Conservation (phyloP, 176 grass and related monocot species). For the Pharus latifolius region DNA sequence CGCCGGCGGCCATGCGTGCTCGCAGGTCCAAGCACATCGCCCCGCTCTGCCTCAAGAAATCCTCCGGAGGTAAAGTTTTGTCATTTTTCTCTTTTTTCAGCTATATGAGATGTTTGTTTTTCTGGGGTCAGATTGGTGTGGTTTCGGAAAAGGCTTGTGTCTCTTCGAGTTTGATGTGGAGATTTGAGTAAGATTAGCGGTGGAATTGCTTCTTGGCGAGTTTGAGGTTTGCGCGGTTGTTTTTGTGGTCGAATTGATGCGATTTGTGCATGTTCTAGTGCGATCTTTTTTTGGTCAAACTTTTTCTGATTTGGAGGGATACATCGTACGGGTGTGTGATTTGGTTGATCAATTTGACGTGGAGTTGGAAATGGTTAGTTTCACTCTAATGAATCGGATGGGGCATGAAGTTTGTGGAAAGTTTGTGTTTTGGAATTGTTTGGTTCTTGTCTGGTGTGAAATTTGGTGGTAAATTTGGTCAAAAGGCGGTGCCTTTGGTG, state of each 20-base stretch:
- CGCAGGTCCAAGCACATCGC: slow-evolving; percentile 25
- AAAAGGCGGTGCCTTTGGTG: background rate
- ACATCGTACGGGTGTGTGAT: background rate
- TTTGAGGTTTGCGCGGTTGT: too few relatives aligned
- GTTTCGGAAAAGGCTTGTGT: background rate
- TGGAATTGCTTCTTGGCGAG: too few relatives aligned
- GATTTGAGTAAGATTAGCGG: too few relatives aligned
- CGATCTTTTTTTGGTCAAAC: background rate
- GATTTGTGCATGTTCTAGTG: background rate
- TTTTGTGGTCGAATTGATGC: background rate
- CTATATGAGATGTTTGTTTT: background rate
- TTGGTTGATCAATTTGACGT: background rate
- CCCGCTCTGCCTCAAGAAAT: slow-evolving; percentile 37
- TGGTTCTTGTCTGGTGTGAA: background rate
- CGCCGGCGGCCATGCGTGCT: background rate
- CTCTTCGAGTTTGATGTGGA: too few relatives aligned
- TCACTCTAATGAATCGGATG: background rate
- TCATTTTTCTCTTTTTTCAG: background rate
- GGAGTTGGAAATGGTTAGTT: background rate
- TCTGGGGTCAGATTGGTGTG: background rate
- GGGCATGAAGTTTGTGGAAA: background rate
- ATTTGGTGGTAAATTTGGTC: background rate
- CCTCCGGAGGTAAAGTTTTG: slow-evolving; percentile 22
- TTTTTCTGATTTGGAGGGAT: background rate
- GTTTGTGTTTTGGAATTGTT: background rate